These are phyloP conservation scores for Eucalyptus erythrocorys DNA, from an alignment of 345 rosid genomes.

Conservation along the genomic window DNA sequence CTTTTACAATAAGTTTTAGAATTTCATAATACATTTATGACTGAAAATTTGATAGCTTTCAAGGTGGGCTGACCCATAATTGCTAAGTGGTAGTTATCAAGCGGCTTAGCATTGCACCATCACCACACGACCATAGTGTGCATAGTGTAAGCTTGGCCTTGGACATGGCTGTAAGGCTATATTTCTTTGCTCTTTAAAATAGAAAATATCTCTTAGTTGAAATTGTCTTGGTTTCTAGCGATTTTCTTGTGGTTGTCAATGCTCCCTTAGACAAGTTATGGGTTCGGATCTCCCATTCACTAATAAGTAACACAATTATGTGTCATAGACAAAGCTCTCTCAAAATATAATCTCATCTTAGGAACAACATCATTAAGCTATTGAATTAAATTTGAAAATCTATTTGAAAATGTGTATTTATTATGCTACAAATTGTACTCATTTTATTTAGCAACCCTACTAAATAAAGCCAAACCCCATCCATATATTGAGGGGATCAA, in stretches of 20 bases:
- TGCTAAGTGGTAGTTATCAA: neutral
- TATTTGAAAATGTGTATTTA: neutral
- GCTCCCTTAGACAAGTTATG: neutral
- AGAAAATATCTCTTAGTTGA: neutral
- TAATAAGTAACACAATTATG: neutral
- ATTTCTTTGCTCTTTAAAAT: neutral
- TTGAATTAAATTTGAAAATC: neutral
- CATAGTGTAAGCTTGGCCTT: neutral
- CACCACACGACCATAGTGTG: neutral
- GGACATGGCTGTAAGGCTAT: too few species aligned
- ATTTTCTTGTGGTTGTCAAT: neutral
- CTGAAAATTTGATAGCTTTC: neutral
- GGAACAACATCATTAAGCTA: neutral
- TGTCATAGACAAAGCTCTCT: neutral
- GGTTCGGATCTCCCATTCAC: neutral
- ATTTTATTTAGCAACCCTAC: neutral
- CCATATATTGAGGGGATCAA: neutral
- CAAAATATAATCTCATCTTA: neutral
- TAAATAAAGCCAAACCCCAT: neutral
- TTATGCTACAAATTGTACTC: neutral
- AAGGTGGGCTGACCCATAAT: neutral
- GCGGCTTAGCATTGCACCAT: neutral
- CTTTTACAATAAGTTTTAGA: too few species aligned
- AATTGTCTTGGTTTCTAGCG: neutral
- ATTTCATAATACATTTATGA: too few species aligned